phyloP scores from a whole-genome alignment of 306 rosid species.

The Prunus davidiana region DNA sequence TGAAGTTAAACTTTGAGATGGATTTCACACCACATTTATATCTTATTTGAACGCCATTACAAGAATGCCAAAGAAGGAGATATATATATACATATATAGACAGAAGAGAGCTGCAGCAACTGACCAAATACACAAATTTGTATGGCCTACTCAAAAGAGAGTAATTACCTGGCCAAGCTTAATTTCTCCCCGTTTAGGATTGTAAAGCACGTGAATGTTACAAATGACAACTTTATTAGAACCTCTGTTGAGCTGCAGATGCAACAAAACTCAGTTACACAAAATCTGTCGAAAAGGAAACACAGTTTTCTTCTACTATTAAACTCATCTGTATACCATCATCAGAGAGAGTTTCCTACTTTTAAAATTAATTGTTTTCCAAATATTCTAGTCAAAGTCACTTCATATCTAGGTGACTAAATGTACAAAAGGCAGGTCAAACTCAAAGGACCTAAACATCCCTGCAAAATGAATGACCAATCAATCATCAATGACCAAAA shows the following conservation, averaged over 20 bases:
- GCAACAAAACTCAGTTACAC: background rate
- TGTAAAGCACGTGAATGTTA: constrained; percentile 87
- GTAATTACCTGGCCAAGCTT: constrained; percentile 91
- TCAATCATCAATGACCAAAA: too few species aligned
- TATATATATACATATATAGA: background rate
- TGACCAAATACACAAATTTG: background rate
- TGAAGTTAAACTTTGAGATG: constrained; percentile 17
- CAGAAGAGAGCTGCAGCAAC: background rate
- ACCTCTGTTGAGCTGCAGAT: constrained; percentile 53
- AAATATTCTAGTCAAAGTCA: background rate
- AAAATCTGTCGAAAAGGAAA: background rate
- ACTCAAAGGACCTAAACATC: too few species aligned
- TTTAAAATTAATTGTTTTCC: background rate
- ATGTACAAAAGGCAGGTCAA: background rate
- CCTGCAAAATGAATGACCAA: too few species aligned
- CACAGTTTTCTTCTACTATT: background rate
- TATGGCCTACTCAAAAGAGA: constrained; percentile 14
- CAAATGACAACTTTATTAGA: constrained; percentile 70
- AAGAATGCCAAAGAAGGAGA: background rate
- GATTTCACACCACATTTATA: background rate
- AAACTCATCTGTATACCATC: background rate
- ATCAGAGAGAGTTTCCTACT: background rate
- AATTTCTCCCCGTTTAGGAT: constrained; percentile 88
- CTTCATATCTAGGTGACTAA: background rate
- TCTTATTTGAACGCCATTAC: too few species aligned